Conservation (phyloP, 768 basidiomycete species). For the Collybiopsis luxurians region DNA sequence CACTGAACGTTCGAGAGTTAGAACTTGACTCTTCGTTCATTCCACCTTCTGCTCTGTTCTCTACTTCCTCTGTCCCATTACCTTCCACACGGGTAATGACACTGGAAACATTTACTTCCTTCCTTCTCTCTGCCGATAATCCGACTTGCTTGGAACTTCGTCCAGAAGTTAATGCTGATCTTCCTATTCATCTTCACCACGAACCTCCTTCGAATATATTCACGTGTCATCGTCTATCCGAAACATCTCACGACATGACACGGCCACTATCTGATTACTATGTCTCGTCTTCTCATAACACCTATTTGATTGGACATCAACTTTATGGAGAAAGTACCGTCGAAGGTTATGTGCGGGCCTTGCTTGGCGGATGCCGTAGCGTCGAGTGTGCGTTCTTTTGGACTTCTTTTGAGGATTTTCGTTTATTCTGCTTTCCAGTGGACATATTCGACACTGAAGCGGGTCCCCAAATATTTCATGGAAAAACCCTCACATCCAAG, state of each 20-base stretch:
- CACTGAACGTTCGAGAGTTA: neutral
- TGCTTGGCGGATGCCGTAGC: constrained; percentile 87
- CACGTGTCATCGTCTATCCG: constrained; percentile 16
- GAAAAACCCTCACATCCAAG: constrained; percentile 83
- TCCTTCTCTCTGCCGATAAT: constrained; percentile 64
- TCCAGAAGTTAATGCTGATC: neutral
- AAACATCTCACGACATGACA: constrained; percentile 82
- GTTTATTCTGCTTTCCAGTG: constrained; percentile 43
- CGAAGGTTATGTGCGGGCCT: constrained; percentile 89
- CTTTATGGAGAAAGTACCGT: constrained; percentile 85
- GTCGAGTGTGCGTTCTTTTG: constrained; percentile 71
- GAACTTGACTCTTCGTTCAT: constrained; percentile 1
- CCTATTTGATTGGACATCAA: constrained; percentile 85
- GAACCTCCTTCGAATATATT: constrained; percentile 30
- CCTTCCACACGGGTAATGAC: constrained; percentile 27
- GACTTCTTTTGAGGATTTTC: neutral
- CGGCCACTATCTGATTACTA: constrained; percentile 78
- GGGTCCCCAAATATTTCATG: constrained; percentile 87
- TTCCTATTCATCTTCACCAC: neutral
- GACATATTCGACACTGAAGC: constrained; percentile 88
- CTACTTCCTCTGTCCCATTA: constrained; percentile 2
- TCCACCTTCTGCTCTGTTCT: constrained; percentile 9
- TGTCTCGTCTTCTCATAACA: constrained; percentile 76
- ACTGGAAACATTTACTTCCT: constrained; percentile 53
- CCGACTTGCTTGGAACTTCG: constrained; percentile 15